A percentile compares a stretch with the other conserved stretches of the same genome.
phyloP scores from a whole-genome alignment of 805 yeast genomes.

The Saccharomycopsis sp. region DNA sequence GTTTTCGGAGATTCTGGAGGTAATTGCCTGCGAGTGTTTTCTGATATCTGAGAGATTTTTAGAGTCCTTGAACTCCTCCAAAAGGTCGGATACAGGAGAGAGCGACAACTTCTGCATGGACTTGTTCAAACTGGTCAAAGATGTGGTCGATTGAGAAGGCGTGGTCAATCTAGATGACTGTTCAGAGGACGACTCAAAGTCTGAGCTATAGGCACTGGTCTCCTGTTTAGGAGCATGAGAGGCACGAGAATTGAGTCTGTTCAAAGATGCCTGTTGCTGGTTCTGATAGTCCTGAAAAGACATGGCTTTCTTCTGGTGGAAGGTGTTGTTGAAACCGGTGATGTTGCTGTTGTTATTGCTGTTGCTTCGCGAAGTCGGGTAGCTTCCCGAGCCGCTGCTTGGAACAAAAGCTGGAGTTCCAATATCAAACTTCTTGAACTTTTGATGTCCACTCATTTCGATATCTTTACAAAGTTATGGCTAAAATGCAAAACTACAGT shows the following conservation, averaged over 20 bases:
- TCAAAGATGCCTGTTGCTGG: slow-evolving; percentile 1
- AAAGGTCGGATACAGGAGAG: slow-evolving; percentile 58
- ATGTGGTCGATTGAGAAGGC: slow-evolving; percentile 56
- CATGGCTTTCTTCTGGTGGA: slow-evolving; percentile 19
- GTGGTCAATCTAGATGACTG: slow-evolving; percentile 16
- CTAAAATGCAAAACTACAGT: not conserved
- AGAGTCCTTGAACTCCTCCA: slow-evolving; percentile 46
- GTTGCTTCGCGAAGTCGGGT: not conserved
- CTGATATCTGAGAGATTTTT: slow-evolving; percentile 49
- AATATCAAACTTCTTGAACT: not conserved
- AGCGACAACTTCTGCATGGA: slow-evolving; percentile 60
- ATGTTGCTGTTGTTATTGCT: slow-evolving; percentile 1
- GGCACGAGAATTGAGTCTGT: not conserved
- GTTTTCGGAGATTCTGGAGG: slow-evolving; percentile 38
- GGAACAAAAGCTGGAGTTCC: not conserved
- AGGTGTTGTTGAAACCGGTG: slow-evolving; percentile 12
- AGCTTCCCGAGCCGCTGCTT: not conserved
- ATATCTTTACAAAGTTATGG: not conserved
- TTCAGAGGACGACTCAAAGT: slow-evolving; percentile 12
- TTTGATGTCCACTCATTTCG: not conserved
- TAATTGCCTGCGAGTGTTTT: slow-evolving; percentile 47
- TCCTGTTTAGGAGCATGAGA: not conserved
- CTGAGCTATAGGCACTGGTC: slow-evolving; percentile 2
- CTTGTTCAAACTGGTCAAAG: slow-evolving; percentile 64
- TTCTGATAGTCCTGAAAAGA: slow-evolving; percentile 17